Conservation (phyloP, 2,329 filamentous ascomycete genomes). For the Cercospora canescens region DNA sequence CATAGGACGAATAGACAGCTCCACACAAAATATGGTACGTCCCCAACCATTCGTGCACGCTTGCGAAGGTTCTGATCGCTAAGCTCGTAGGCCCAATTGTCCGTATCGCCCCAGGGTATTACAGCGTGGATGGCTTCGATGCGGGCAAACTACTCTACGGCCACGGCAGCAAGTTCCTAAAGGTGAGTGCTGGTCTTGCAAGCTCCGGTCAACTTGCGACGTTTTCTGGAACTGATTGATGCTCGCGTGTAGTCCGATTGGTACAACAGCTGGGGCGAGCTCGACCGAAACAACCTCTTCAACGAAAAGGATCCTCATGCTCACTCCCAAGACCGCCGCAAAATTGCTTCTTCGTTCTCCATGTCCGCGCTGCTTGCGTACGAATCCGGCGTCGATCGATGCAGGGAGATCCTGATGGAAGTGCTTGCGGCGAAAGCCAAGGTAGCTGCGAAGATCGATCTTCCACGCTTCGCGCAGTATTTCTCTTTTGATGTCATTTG, state of each 20-base stretch:
- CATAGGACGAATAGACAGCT: constrained; percentile 1
- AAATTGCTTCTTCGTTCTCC: not conserved
- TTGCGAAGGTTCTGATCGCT: not conserved
- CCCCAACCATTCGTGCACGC: not conserved
- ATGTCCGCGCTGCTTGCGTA: not conserved
- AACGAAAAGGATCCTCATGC: not conserved
- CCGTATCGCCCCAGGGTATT: not conserved
- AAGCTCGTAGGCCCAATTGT: not conserved
- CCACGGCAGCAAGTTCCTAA: not conserved
- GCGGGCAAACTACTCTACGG: not conserved
- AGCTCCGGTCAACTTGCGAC: too few species aligned
- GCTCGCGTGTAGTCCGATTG: not conserved
- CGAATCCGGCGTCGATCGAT: not conserved
- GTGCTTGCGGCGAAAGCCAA: not conserved
- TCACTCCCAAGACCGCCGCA: not conserved
- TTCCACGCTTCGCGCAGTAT: not conserved
- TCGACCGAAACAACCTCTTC: not conserved
- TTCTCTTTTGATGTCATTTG: not conserved
- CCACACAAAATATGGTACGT: constrained; percentile 12
- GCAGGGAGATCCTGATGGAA: not conserved
- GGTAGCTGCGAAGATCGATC: not conserved
- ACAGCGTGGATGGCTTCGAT: not conserved
- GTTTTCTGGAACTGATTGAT: not conserved
- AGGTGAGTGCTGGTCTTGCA: not conserved
- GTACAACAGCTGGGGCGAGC: not conserved